phyloP scores from a whole-genome alignment of 2,329 filamentous ascomycete genomes.

The Aspergillus aculeatinus region DNA sequence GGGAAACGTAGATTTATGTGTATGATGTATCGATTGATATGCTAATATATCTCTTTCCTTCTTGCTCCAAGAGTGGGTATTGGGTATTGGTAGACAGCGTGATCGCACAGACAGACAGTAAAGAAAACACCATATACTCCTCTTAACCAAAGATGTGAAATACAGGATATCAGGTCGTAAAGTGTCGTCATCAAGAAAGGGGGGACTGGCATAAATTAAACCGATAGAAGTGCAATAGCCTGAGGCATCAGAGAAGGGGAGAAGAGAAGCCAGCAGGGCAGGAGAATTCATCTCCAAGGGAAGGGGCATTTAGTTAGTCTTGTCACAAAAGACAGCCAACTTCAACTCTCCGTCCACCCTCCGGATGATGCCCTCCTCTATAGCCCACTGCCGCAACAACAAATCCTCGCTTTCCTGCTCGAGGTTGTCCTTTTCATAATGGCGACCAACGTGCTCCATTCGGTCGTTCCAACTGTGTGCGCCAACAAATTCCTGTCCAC shows the following conservation, averaged over 20 bases:
- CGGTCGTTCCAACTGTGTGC: slow-evolving; percentile 70
- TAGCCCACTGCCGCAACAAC: slow-evolving; percentile 42
- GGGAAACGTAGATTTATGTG: not conserved
- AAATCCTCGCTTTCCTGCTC: slow-evolving; percentile 40
- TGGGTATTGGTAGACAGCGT: not conserved
- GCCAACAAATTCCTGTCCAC: slow-evolving; percentile 61
- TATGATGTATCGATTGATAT: not conserved
- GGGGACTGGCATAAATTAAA: not conserved
- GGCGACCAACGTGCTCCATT: slow-evolving; percentile 83
- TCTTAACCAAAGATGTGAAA: not conserved
- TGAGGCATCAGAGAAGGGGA: not conserved
- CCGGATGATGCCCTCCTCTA: slow-evolving; percentile 34
- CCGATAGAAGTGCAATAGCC: no score
- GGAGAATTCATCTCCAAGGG: not conserved
- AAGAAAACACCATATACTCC: not conserved
- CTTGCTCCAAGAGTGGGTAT: not conserved
- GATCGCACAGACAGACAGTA: not conserved
- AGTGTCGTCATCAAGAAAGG: not conserved
- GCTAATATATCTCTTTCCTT: not conserved
- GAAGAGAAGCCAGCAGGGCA: not conserved
- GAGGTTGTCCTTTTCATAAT: slow-evolving; percentile 64
- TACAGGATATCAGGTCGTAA: slow-evolving; percentile 6
- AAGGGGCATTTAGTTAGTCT: slow-evolving; percentile 3
- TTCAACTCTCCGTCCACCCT: slow-evolving; percentile 21
- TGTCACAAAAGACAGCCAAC: slow-evolving; percentile 20